Evolutionary conservation across 2,329 filamentous ascomycete species (phyloP).

Genomic region (Claviceps paspali): DNA sequence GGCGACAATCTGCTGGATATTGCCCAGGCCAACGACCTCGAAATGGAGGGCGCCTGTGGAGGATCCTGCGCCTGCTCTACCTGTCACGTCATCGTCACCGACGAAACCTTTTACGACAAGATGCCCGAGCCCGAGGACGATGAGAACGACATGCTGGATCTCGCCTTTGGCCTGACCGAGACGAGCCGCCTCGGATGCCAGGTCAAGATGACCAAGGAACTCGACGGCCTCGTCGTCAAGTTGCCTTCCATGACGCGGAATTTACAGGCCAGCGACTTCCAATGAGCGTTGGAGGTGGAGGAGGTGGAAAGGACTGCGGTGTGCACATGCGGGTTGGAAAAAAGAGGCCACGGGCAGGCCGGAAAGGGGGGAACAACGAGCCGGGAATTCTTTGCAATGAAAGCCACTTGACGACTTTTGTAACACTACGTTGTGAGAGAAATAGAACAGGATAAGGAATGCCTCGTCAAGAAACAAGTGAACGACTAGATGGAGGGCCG

Average conservation of each 20-base stretch:
- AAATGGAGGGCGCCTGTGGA: slow-evolving; percentile 97
- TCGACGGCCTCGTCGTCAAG: slow-evolving; percentile 74
- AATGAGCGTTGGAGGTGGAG: slow-evolving; percentile 10
- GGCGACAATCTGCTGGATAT: slow-evolving; percentile 94
- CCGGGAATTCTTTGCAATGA: too few relatives aligned
- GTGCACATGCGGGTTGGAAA: too few relatives aligned
- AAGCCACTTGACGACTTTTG: slow-evolving; percentile 4
- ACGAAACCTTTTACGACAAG: slow-evolving; percentile 58
- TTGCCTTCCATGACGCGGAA: slow-evolving; percentile 92
- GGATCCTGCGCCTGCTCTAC: slow-evolving; percentile 88
- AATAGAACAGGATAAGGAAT: not conserved
- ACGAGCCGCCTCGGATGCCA: slow-evolving; percentile 76
- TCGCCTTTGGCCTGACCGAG: slow-evolving; percentile 81
- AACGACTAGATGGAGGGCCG: too few relatives aligned
- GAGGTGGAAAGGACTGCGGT: too few relatives aligned
- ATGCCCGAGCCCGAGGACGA: slow-evolving; percentile 67
- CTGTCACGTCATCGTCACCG: slow-evolving; percentile 74
- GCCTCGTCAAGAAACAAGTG: too few relatives aligned
- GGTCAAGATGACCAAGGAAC: slow-evolving; percentile 76
- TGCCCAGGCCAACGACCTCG: slow-evolving; percentile 82
- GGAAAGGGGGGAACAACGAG: too few relatives aligned
- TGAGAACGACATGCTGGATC: slow-evolving; percentile 81
- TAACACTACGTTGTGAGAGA: slow-evolving; percentile 3
- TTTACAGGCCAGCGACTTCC: slow-evolving; percentile 86
- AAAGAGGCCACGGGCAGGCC: too few relatives aligned